Evolutionary conservation across 768 basidiomycete genomes (phyloP), one percentile per base, ranked within the genome.

Genomic region (Rhizopogon sp.): DNA sequence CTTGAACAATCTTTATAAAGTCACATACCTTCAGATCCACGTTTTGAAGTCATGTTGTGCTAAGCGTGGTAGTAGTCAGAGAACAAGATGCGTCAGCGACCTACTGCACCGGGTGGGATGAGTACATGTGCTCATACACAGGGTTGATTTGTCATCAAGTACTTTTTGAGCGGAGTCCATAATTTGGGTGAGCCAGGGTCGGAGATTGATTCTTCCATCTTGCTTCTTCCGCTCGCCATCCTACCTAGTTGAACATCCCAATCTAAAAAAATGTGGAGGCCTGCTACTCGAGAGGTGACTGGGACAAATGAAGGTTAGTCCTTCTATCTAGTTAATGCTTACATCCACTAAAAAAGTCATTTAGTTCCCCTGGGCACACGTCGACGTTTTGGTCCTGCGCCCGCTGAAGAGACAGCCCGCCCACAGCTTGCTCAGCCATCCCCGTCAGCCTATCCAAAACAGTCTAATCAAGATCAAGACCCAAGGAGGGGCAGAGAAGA

Each of bases 381-480:
- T 66, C 89, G 94, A 66, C 87, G 94, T 53, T 97, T 97, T 74
- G 94, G 94, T 50, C 88, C 91, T 45, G 87, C 88, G 29, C 88
- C 90, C 4, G 75, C 82, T 39, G 94, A 95, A 67, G 93, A 93
- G 66, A 76, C 72, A 28, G 83, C 84, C 17, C 88, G 90, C 28
- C 90, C 91, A 60, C 90, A 91, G 64, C 83, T 92, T 51, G 90
- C 90, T 9, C 89, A 93, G 60, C 89, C 91, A 6, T 90, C 90
- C 41, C 88, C 90, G 42, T 90, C 89, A 50, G 90, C 87, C 7
- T 91, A 90, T 70, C 90, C 90, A 42, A 85, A 88, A 43, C 80
- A 79, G 31, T 74, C 71, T 41, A 72, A 78, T 53, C 79, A 81
- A 63, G 82, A 84, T 31, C 69, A 72, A 51, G 79, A 88, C 50